A percentile compares a stretch with the other conserved stretches of the same genome.
Evolutionary conservation across 257 asterid genomes (phyloP).

Genomic region (Plectranthus barbatus): DNA sequence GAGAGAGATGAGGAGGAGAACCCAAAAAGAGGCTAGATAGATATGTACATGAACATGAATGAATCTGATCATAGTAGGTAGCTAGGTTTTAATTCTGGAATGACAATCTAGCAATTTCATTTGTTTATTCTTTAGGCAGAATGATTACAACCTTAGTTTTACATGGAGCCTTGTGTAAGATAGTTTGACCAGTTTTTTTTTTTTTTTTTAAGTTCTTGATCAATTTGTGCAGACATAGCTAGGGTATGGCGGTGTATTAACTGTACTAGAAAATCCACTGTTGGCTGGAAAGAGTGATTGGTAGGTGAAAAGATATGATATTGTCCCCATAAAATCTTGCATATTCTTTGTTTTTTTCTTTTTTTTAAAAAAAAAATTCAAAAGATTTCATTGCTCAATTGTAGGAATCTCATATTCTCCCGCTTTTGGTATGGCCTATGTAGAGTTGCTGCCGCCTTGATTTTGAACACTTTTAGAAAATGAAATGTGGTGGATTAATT

Average conservation of each 20-base stretch:
- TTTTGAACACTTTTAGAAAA: neutral
- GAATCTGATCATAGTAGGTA: too few relatives aligned
- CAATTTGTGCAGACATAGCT: conserved; percentile 6
- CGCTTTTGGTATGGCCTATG: too few relatives aligned
- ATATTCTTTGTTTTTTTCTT: neutral
- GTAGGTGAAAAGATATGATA: conserved; percentile 21
- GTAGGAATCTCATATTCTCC: too few relatives aligned
- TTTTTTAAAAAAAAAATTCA: too few relatives aligned
- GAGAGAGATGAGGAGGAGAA: neutral
- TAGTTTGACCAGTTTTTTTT: conserved; percentile 9
- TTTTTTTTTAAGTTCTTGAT: neutral
- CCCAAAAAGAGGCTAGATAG: neutral
- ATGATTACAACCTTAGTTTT: neutral
- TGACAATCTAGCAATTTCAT: conserved; percentile 17
- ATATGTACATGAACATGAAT: too few relatives aligned
- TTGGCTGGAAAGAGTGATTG: conserved; percentile 16
- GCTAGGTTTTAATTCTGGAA: conserved; percentile 1
- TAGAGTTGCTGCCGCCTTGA: neutral
- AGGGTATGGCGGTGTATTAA: conserved; percentile 11
- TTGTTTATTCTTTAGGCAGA: conserved; percentile 10
- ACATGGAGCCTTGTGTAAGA: conserved; percentile 17
- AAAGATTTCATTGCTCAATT: neutral
- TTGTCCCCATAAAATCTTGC: conserved; percentile 9
- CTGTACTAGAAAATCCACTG: conserved; percentile 17
- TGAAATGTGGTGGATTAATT: neutral